phyloP scores from a whole-genome alignment of 305 asterid species.

The Solanum chacoense region DNA sequence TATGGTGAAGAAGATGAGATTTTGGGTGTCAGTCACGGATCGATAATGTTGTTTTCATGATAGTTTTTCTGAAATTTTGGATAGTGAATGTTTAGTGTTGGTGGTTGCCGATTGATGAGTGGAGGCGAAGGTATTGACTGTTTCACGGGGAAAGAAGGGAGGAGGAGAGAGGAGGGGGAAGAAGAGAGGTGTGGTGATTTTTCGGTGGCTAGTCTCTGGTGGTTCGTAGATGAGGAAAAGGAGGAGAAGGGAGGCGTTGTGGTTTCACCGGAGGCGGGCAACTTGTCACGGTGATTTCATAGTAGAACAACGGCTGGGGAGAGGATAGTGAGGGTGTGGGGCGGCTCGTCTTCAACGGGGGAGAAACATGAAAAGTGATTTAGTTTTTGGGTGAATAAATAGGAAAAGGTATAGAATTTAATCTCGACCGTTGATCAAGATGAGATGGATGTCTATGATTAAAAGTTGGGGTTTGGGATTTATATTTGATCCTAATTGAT shows the following conservation, averaged over 20 bases:
- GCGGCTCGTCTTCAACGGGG: background rate
- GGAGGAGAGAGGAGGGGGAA: background rate
- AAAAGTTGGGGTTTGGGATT: background rate
- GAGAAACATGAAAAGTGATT: background rate
- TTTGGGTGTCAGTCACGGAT: background rate
- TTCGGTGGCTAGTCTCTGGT: too few relatives aligned
- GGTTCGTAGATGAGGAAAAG: background rate
- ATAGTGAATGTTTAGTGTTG: background rate
- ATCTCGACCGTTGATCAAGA: background rate
- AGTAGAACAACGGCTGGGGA: background rate
- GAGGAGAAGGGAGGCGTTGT: background rate
- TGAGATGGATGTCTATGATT: background rate
- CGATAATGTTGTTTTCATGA: background rate
- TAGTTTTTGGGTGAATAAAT: background rate
- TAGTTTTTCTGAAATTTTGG: background rate
- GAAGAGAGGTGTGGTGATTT: background rate
- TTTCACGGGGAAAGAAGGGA: background rate
- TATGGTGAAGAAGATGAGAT: background rate
- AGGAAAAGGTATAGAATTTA: background rate
- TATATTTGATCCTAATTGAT: background rate
- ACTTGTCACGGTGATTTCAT: accelerated
- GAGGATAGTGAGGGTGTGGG: background rate
- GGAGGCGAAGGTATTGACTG: background rate
- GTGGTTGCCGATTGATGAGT: background rate
- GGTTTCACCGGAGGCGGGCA: background rate